Percentiles rank a stretch among this genome's conserved stretches.
Evolutionary conservation across 352 stramenopile genomes (phyloP).

Genomic region (Chrysophaeum taylorii): DNA sequence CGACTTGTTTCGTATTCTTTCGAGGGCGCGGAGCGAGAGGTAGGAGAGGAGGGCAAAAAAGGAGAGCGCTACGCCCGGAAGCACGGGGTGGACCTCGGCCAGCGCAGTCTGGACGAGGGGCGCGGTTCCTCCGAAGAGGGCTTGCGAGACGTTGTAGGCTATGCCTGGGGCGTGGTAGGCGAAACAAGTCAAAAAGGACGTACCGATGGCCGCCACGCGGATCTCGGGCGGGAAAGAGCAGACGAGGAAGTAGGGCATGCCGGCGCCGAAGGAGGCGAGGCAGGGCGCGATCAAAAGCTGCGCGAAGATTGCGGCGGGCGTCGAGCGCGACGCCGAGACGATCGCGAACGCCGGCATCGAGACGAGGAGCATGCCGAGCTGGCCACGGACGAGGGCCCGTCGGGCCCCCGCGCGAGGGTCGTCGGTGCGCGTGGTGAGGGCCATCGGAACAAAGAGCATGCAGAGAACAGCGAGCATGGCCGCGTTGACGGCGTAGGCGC

Average conservation of each 20-base stretch:
- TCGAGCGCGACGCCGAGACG: background rate
- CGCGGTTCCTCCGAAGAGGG: constrained; percentile 1
- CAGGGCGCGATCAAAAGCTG: background rate
- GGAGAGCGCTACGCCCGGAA: too few species aligned
- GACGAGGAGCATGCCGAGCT: background rate
- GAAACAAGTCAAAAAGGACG: background rate
- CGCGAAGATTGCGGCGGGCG: background rate
- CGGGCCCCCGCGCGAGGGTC: background rate
- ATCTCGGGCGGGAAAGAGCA: background rate
- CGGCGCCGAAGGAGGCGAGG: background rate
- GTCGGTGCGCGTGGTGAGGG: background rate
- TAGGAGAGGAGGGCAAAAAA: too few species aligned
- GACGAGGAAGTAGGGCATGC: background rate
- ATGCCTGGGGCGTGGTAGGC: too few species aligned
- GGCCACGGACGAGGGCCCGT: background rate
- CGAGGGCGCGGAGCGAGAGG: too few species aligned
- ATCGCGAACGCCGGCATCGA: background rate
- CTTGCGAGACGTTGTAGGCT: constrained; percentile 11
- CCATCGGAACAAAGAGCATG: background rate
- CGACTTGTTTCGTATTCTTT: too few species aligned
- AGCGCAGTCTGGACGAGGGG: background rate
- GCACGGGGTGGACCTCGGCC: background rate
- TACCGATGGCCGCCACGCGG: constrained; percentile 6
- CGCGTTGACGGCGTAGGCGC: too few species aligned
- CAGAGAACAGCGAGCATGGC: background rate